phyloP scores from a whole-genome alignment of 768 basidiomycete genomes.

The Russula lepida region DNA sequence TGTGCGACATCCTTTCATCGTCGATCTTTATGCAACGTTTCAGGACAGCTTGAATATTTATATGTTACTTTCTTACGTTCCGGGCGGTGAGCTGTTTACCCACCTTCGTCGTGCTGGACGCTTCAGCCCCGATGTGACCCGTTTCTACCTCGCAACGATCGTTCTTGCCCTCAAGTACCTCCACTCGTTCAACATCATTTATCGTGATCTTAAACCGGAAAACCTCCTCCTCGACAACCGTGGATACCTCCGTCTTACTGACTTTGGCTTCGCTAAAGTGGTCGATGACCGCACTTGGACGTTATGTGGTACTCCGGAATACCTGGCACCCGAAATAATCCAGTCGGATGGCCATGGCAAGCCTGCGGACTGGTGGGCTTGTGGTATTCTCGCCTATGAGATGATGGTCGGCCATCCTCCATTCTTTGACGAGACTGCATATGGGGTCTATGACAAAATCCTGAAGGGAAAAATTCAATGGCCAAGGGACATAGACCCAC shows the following conservation, averaged over 20 bases:
- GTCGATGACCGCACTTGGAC: slow-evolving; percentile 98
- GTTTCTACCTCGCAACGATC: slow-evolving; percentile 96
- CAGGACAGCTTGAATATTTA: slow-evolving; percentile 97
- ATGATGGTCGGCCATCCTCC: slow-evolving; percentile 99
- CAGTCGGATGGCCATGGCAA: slow-evolving; percentile 97
- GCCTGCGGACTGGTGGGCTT: slow-evolving; percentile 99
- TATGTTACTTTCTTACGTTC: slow-evolving; percentile 94
- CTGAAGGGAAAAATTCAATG: slow-evolving; percentile 80
- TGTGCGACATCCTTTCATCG: slow-evolving; percentile 90
- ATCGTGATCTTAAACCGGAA: slow-evolving; percentile 97
- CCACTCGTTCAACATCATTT: slow-evolving; percentile 95
- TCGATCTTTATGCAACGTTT: slow-evolving; percentile 91
- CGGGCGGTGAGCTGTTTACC: slow-evolving; percentile 96
- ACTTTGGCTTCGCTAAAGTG: slow-evolving; percentile 97
- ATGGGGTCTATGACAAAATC: slow-evolving; percentile 98
- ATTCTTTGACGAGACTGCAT: slow-evolving; percentile 96
- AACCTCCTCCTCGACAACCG: slow-evolving; percentile 92
- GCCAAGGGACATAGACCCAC: slow-evolving; percentile 83
- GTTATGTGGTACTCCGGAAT: slow-evolving; percentile 91
- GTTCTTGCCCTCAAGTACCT: slow-evolving; percentile 91
- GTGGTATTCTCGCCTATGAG: slow-evolving; percentile 94
- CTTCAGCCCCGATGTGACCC: slow-evolving; percentile 94
- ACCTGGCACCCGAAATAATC: slow-evolving; percentile 97
- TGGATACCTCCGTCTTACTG: slow-evolving; percentile 91
- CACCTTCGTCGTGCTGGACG: slow-evolving; percentile 88